Evolutionary conservation across 2,329 filamentous ascomycete genomes (phyloP).

Genomic region (Trichoderma koningiopsis): DNA sequence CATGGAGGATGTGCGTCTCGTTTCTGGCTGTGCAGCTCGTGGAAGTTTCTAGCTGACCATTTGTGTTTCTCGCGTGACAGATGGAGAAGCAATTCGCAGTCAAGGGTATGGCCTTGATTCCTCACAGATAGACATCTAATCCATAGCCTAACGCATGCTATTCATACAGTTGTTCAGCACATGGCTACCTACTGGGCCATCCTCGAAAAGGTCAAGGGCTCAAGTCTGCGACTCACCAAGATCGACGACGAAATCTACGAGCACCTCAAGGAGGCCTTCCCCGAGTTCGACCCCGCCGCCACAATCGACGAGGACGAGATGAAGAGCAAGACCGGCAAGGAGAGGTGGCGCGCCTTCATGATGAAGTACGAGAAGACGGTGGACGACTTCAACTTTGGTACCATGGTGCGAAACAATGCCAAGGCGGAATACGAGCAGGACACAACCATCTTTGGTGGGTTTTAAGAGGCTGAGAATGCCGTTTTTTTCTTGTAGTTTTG

Average conservation of each 20-base stretch:
- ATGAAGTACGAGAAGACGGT: slow-evolving; percentile 90
- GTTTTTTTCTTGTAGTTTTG: too few relatives aligned
- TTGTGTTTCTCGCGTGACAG: slow-evolving; percentile 45
- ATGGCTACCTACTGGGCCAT: slow-evolving; percentile 97
- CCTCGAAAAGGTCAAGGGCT: slow-evolving; percentile 86
- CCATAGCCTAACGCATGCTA: neutral
- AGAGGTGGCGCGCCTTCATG: slow-evolving; percentile 92
- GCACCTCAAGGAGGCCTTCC: slow-evolving; percentile 84
- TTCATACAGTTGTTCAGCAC: slow-evolving; percentile 76
- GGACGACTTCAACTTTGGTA: slow-evolving; percentile 98
- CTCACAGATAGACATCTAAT: neutral
- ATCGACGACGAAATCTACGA: slow-evolving; percentile 93
- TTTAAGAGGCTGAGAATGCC: neutral
- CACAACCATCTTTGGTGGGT: slow-evolving; percentile 85
- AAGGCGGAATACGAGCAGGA: slow-evolving; percentile 85
- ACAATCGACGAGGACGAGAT: slow-evolving; percentile 89
- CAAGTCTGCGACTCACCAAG: slow-evolving; percentile 86
- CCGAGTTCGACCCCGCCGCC: slow-evolving; percentile 82
- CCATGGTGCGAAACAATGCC: slow-evolving; percentile 78
- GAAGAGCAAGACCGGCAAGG: slow-evolving; percentile 97
- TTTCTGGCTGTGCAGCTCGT: neutral
- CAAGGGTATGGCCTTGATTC: slow-evolving; percentile 64
- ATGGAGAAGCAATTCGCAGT: slow-evolving; percentile 99
- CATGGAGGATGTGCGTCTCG: slow-evolving; percentile 56
- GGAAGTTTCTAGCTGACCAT: slow-evolving; percentile 4